phyloP scores from a whole-genome alignment of 306 rosid genomes.

The Cucumis cinereus region DNA sequence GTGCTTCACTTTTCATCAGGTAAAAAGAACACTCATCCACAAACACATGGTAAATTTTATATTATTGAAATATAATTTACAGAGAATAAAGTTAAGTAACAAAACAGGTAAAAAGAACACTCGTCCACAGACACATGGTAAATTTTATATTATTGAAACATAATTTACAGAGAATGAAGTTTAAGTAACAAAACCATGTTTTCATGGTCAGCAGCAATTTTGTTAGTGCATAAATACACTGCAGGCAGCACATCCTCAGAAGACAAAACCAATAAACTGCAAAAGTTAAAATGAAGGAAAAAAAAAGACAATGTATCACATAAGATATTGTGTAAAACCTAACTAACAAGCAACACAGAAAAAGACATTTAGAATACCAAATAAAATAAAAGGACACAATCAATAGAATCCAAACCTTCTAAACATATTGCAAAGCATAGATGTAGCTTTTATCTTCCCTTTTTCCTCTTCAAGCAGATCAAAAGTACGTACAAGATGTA shows the following conservation, averaged over 20 bases:
- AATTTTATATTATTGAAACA: neutral
- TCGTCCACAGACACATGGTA: neutral
- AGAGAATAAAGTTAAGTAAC: neutral
- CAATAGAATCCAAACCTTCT: slow-evolving; percentile 50
- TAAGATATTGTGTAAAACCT: neutral
- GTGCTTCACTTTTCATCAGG: neutral
- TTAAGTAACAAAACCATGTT: slow-evolving; percentile 36
- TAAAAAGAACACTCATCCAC: neutral
- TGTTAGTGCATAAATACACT: slow-evolving; percentile 80
- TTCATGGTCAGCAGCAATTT: slow-evolving; percentile 80
- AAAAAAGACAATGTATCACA: slow-evolving; percentile 8
- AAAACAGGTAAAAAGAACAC: slow-evolving; percentile 11
- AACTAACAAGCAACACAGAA: neutral
- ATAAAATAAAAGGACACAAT: slow-evolving; percentile 5
- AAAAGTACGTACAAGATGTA: slow-evolving; percentile 84
- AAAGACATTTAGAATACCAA: neutral
- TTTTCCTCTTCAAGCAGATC: slow-evolving; percentile 64
- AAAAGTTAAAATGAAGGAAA: slow-evolving; percentile 2
- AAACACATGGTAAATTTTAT: neutral
- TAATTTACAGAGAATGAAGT: neutral
- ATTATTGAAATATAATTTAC: neutral
- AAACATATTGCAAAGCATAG: slow-evolving; percentile 87
- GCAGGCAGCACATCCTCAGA: slow-evolving; percentile 79
- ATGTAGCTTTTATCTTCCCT: slow-evolving; percentile 82
- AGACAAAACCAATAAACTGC: slow-evolving; percentile 76